Evolutionary conservation across 768 basidiomycete species (phyloP).

Genomic region (Pulveroboletus sp.): DNA sequence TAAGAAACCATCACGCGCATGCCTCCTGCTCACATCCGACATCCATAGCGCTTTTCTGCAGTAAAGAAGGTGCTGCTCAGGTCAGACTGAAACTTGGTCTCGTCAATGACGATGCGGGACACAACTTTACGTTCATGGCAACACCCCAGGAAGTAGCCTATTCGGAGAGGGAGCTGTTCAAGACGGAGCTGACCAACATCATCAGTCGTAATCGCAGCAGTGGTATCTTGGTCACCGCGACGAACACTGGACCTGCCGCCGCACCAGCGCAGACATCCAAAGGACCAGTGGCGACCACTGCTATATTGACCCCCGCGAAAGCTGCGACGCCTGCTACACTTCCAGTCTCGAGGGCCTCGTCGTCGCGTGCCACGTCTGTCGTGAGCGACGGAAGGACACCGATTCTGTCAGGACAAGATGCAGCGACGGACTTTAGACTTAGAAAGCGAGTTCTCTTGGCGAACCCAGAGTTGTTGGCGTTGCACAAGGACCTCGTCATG

Average conservation of each 20-base stretch:
- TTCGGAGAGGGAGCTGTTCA: constrained; percentile 77
- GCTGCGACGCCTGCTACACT: constrained; percentile 30
- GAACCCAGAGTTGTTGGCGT: constrained; percentile 68
- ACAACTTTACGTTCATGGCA: constrained; percentile 79
- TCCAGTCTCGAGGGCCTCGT: constrained; percentile 39
- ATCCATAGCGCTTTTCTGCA: constrained; percentile 70
- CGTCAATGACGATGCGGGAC: constrained; percentile 62
- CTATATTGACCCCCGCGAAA: constrained; percentile 17
- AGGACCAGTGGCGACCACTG: constrained; percentile 18
- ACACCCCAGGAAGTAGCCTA: constrained; percentile 53
- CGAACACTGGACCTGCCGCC: constrained; percentile 10
- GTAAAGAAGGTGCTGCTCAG: constrained; percentile 77
- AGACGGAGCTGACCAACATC: constrained; percentile 69
- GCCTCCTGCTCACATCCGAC: background rate
- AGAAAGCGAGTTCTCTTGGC: constrained; percentile 75
- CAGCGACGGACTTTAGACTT: constrained; percentile 63
- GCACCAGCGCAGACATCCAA: constrained; percentile 22
- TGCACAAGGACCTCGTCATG: constrained; percentile 89
- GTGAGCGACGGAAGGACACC: constrained; percentile 50
- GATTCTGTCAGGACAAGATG: constrained; percentile 52
- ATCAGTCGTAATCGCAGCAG: constrained; percentile 66
- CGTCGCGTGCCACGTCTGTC: constrained; percentile 61
- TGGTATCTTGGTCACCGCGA: constrained; percentile 9
- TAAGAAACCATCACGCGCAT: constrained; percentile 23
- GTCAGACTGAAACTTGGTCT: constrained; percentile 74